A percentile compares a stretch with the other conserved stretches of the same genome.
phyloP scores from a whole-genome alignment of 2,329 filamentous ascomycete genomes.

The Monosporascus sp. region DNA sequence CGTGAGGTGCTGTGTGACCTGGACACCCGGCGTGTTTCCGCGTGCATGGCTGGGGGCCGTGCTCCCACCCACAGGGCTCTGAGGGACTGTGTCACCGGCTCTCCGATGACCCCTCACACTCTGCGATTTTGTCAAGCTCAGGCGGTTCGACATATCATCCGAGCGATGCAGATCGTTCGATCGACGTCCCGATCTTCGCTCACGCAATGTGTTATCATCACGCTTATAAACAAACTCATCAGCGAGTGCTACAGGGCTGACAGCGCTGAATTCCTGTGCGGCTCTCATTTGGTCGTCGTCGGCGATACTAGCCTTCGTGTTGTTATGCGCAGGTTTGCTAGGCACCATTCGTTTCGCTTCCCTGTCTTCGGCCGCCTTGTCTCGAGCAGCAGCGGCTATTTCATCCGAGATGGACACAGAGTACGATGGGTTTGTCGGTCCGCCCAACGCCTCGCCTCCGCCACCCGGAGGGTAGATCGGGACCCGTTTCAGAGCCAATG shows the following conservation, averaged over 20 bases:
- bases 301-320: slow-evolving; percentile 14
- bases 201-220: slow-evolving; percentile 30
- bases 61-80: slow-evolving; percentile 9
- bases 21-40: slow-evolving; percentile 16
- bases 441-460: slow-evolving; percentile 56
- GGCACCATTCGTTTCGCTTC: slow-evolving; percentile 64
- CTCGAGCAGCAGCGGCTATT: slow-evolving; percentile 59
- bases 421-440: slow-evolving; percentile 72
- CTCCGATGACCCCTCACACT: slow-evolving; percentile 24
- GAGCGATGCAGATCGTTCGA: slow-evolving; percentile 25
- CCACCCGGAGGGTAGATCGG: slow-evolving; percentile 81
- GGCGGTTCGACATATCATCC: slow-evolving; percentile 7
- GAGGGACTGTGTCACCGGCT: slow-evolving; percentile 24
- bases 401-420: slow-evolving; percentile 69
- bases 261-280: slow-evolving; percentile 38
- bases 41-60: background rate
- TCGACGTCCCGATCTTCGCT: slow-evolving; percentile 13
- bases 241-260: slow-evolving; percentile 28
- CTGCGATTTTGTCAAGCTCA: slow-evolving; percentile 23
- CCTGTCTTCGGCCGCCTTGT: slow-evolving; percentile 53
- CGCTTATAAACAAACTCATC: slow-evolving; percentile 34
- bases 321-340: slow-evolving; percentile 16
- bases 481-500: slow-evolving; percentile 77
- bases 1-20: slow-evolving; percentile 22
- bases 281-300: slow-evolving; percentile 38